These are phyloP conservation scores for Phytophthora boehmeriae DNA, from an alignment of 352 stramenopile genomes.

Conservation along the genomic window DNA sequence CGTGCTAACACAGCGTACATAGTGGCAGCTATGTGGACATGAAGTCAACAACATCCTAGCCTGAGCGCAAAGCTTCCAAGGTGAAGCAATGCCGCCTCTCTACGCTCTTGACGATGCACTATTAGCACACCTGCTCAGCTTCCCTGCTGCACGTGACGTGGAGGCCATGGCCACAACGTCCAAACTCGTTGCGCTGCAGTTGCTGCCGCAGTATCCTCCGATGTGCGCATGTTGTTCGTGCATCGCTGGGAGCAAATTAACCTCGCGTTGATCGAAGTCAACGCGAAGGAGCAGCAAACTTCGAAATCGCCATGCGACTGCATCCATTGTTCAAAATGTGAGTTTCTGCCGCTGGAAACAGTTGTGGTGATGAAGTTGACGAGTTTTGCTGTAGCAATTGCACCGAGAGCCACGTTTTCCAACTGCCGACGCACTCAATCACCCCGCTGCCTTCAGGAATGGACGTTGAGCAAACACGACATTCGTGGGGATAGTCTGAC, in stretches of 20 bases:
- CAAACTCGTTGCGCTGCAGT: slow-evolving; percentile 37
- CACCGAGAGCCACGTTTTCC: slow-evolving; percentile 64
- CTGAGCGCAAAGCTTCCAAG: too few relatives aligned
- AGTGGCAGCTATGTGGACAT: background rate
- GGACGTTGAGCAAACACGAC: slow-evolving; percentile 53
- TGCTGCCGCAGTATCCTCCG: slow-evolving; percentile 49
- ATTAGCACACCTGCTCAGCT: slow-evolving; percentile 41
- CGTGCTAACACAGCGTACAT: too few relatives aligned
- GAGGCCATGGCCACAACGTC: slow-evolving; percentile 53
- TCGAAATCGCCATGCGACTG: slow-evolving; percentile 42
- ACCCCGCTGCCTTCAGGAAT: slow-evolving; percentile 59
- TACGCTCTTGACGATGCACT: slow-evolving; percentile 47
- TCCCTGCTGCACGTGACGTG: slow-evolving; percentile 40
- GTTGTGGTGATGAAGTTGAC: background rate
- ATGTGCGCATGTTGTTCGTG: slow-evolving; percentile 58
- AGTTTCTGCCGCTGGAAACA: background rate
- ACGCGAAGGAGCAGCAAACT: slow-evolving; percentile 2
- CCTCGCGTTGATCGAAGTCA: slow-evolving; percentile 40
- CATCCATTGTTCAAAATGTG: slow-evolving; percentile 47
- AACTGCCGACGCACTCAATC: slow-evolving; percentile 64
- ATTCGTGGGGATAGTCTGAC: slow-evolving; percentile 32
- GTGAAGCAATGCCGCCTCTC: slow-evolving; percentile 4
- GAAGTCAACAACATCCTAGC: too few relatives aligned
- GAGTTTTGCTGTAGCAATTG: slow-evolving; percentile 28
- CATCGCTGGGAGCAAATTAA: slow-evolving; percentile 60